These are phyloP conservation scores for Phyllosticta citribraziliensis DNA, from an alignment of 2,329 filamentous ascomycete genomes.

Conservation along the genomic window DNA sequence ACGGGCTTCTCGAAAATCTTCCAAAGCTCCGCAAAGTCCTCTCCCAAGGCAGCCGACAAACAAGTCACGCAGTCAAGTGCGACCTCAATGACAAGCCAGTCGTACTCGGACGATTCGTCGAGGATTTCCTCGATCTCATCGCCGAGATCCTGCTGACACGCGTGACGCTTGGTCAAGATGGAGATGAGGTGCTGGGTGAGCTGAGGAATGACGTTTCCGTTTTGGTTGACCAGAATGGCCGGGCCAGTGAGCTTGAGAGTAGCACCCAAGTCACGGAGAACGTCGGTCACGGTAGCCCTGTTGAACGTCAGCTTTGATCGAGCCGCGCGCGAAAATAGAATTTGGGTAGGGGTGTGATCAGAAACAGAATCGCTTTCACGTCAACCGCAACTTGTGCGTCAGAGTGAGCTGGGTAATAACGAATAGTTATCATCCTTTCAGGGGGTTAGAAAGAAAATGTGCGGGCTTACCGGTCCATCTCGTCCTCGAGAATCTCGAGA, in stretches of 20 bases:
- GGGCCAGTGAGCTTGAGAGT: conserved; percentile 88
- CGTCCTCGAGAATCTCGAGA: conserved; percentile 75
- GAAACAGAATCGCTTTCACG: conserved; percentile 68
- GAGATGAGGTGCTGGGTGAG: conserved; percentile 64
- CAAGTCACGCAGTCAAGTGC: conserved; percentile 84
- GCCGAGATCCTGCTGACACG: conserved; percentile 83
- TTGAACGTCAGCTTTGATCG: background rate
- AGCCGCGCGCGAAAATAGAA: conserved; percentile 8
- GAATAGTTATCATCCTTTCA: conserved; percentile 65
- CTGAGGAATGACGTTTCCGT: conserved; percentile 56
- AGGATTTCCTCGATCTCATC: conserved; percentile 58
- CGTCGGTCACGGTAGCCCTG: conserved; percentile 82
- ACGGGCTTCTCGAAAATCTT: conserved; percentile 92
- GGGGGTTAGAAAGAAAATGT: conserved; percentile 10
- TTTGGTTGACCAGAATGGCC: conserved; percentile 64
- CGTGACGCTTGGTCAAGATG: conserved; percentile 82
- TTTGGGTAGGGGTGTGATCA: conserved; percentile 37
- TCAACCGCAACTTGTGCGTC: conserved; percentile 76
- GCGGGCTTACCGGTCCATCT: conserved; percentile 77
- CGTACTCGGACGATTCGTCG: conserved; percentile 82
- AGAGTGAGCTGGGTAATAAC: conserved; percentile 99
- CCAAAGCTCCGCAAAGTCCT: conserved; percentile 78
- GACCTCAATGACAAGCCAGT: conserved; percentile 94
- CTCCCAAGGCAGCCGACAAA: conserved; percentile 70
- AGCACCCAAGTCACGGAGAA: conserved; percentile 86